These are phyloP conservation scores for Zopfochytrium polystomum DNA, from an alignment of 371 early-diverging fungal genomes.

Conservation along the genomic window DNA sequence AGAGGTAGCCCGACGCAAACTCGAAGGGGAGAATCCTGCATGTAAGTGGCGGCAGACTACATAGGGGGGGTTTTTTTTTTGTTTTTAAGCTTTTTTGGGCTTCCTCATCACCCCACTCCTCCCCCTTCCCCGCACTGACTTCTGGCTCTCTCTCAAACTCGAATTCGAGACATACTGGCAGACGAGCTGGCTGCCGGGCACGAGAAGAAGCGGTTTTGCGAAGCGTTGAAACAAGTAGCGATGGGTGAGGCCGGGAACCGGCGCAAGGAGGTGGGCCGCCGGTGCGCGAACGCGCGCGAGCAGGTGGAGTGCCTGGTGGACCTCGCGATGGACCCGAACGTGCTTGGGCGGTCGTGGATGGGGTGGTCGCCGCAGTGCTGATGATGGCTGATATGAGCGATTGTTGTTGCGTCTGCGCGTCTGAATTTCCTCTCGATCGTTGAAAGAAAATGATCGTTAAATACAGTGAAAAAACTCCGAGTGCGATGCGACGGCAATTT, in stretches of 20 bases:
- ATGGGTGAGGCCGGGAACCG: constrained; percentile 37
- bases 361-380: constrained; percentile 64
- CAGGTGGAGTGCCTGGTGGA: constrained; percentile 71
- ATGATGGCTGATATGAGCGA: too few species aligned
- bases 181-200: constrained; percentile 57
- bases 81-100: background rate
- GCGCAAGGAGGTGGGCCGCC: constrained; percentile 43
- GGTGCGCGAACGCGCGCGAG: constrained; percentile 52
- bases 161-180: constrained; percentile 44
- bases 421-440: too few species aligned
- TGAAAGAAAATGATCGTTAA: too few species aligned
- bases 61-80: background rate
- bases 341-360: constrained; percentile 62
- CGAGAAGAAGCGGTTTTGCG: constrained; percentile 46
- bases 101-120: background rate
- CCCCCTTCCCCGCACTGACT: too few species aligned
- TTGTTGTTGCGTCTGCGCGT: too few species aligned
- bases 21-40: constrained; percentile 66
- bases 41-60: constrained; percentile 3
- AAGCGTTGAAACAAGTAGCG: constrained; percentile 39
- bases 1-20: constrained; percentile 62
- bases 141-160: background rate
- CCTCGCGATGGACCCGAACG: constrained; percentile 67
- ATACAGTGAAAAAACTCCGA: too few species aligned
- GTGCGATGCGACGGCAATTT: too few species aligned